Base-by-base conservation (phyloP, 805 yeast genomes). In the Kregervanrija delftensis region DNA sequence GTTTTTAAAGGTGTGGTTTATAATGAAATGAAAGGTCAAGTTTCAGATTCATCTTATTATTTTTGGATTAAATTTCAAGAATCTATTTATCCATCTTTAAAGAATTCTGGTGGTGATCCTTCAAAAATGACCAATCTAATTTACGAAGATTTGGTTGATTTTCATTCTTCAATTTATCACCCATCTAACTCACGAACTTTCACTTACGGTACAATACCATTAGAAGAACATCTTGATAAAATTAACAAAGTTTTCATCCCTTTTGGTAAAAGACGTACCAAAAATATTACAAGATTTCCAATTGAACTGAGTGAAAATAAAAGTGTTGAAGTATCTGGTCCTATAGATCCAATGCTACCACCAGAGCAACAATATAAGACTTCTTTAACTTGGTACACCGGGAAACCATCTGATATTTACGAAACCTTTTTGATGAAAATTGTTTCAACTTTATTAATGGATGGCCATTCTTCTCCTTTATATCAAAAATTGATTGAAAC, bases 11-110 rank as follows among this genome's bases (percentile, higher is more conserved):
- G 99, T 39, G 99, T 93, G 32, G 99, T 93, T 2, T 93, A 86
- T 62, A 93, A 93, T 60, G 99, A 93, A 66, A 93, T 93, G 99
- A 93, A 93, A 65, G 99, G 99, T 8, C 97, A 91, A 64, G 78
- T 87, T 59, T 85, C 96, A 0, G 91, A 88, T 61, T 77, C 96
- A 0, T 78, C 90, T 3, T 93, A 93, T 63, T 76, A 82, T 50
- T 89, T 74, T 60, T 91, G 90, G 78, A 86, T 83, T 57, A 78
- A 81, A 50, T 91, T 82, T 68, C 88, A 86, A 58, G 86, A 87
- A 63, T 67, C 86, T 8, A 74, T 93, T 11, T 93, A 88, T 56
- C 93, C 96, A 2, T 76, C 90, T 8, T 68, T 93, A 55, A 76
- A 88, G 58, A 88, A 88, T 65, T 83, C 96, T 2, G 99, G 97